These are phyloP conservation scores for Brassica carinata DNA, from an alignment of 345 rosid genomes.

Conservation along the genomic window DNA sequence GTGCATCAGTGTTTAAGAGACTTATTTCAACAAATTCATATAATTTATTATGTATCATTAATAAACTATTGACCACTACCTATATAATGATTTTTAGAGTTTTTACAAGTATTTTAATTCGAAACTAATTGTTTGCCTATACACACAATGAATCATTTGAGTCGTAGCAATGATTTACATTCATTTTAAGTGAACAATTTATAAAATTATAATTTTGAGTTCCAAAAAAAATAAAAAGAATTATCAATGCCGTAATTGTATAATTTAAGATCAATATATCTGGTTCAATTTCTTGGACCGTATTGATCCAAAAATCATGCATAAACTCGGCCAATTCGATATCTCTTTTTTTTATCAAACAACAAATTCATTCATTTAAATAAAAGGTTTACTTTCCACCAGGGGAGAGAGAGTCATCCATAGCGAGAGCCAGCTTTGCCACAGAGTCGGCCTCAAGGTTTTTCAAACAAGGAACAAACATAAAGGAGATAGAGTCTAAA, in stretches of 20 bases:
- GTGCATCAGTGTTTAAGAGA: not conserved
- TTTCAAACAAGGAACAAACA: too few relatives aligned
- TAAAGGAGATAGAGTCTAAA: too few relatives aligned
- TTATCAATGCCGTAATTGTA: not conserved
- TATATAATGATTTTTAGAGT: not conserved
- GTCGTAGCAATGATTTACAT: not conserved
- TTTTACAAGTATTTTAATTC: not conserved
- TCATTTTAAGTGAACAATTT: too few relatives aligned
- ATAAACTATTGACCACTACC: not conserved
- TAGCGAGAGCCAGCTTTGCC: too few relatives aligned
- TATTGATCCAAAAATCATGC: not conserved
- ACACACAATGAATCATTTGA: not conserved
- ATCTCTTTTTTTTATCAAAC: too few relatives aligned
- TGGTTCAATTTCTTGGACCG: not conserved
- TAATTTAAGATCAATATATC: not conserved
- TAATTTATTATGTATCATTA: conserved; percentile 10
- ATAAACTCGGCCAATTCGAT: too few relatives aligned
- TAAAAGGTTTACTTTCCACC: too few relatives aligned
- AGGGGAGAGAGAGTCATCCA: too few relatives aligned
- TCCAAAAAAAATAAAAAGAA: too few relatives aligned
- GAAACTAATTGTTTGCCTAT: not conserved
- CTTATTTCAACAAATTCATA: conserved; percentile 16
- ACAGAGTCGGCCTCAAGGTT: too few relatives aligned
- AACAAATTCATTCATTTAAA: too few relatives aligned
- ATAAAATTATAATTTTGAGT: too few relatives aligned